Percentiles rank a stretch among this genome's conserved stretches.
Conservation (phyloP, 306 rosid genomes). For the Castanea mollissima region DNA sequence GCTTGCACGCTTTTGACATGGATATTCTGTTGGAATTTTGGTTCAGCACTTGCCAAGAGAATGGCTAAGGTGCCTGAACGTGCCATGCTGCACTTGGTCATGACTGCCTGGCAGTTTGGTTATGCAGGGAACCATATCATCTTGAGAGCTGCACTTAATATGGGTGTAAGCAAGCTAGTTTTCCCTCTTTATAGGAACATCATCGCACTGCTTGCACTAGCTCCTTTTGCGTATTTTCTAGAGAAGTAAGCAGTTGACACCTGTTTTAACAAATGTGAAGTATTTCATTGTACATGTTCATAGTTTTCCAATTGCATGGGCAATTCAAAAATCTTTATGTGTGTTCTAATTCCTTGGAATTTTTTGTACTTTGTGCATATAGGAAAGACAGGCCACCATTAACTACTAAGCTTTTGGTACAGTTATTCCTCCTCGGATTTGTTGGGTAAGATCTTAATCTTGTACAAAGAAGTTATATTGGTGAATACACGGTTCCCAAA, state of each 20-base stretch:
- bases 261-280: conserved; percentile 1
- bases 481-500: neutral
- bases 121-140: conserved; percentile 58
- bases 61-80: conserved; percentile 34
- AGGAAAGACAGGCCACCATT: conserved; percentile 66
- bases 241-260: conserved; percentile 46
- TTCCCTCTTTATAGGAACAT: conserved; percentile 60
- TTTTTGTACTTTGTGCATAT: neutral
- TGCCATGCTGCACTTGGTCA: conserved; percentile 49
- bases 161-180: conserved; percentile 58
- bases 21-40: neutral
- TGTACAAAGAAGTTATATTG: neutral
- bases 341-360: neutral
- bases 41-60: conserved; percentile 13
- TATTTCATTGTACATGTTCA: neutral
- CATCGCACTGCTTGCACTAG: conserved; percentile 42
- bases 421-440: conserved; percentile 63
- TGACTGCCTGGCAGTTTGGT: conserved; percentile 43
- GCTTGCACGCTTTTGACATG: too few relatives aligned
- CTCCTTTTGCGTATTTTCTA: conserved; percentile 48
- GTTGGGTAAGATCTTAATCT: conserved; percentile 47
- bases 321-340: neutral
- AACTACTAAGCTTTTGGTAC: conserved; percentile 29
- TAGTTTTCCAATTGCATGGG: conserved; percentile 8
- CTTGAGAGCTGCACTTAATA: conserved; percentile 50